These are phyloP conservation scores for Cutaneotrichosporon sp. DNA, from an alignment of 1,284 basidiomycete species.

Conservation along the genomic window DNA sequence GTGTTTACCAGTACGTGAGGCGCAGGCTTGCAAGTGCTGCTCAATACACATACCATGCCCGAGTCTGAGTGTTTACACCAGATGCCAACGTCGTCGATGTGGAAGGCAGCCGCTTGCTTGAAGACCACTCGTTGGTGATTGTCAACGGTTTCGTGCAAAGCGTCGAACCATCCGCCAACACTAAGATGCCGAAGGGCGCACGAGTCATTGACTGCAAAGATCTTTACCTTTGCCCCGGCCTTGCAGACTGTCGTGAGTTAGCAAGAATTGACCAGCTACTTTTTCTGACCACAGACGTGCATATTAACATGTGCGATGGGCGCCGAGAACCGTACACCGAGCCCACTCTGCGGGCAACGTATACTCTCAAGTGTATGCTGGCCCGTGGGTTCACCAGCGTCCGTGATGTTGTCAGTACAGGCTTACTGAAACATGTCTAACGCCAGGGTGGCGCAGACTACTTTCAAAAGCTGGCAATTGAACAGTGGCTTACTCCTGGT, in stretches of 20 bases:
- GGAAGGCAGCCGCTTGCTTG: constrained; percentile 9
- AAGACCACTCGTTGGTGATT: constrained; percentile 11
- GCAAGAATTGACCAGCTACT: too few relatives aligned
- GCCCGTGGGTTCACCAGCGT: constrained; percentile 53
- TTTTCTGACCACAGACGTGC: constrained; percentile 18
- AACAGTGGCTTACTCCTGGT: constrained; percentile 21
- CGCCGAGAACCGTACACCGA: constrained; percentile 10
- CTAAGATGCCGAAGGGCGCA: not conserved
- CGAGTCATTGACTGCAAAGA: constrained; percentile 16
- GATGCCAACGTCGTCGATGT: constrained; percentile 23
- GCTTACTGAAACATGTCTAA: not conserved
- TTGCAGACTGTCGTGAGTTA: constrained; percentile 23
- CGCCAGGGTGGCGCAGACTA: constrained; percentile 17
- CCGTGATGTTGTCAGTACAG: constrained; percentile 39
- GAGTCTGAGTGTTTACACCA: constrained; percentile 5
- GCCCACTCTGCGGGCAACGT: constrained; percentile 36
- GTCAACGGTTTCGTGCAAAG: constrained; percentile 14
- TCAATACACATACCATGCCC: too few relatives aligned
- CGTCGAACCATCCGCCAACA: not conserved
- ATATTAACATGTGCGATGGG: constrained; percentile 24
- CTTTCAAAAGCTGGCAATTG: constrained; percentile 17
- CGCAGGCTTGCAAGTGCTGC: too few relatives aligned
- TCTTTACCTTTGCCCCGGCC: constrained; percentile 20
- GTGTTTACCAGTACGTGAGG: constrained; percentile 2
- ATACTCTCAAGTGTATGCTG: constrained; percentile 49